Evolutionary conservation across 768 basidiomycete species (phyloP).

Genomic region (Ramaria sp.): DNA sequence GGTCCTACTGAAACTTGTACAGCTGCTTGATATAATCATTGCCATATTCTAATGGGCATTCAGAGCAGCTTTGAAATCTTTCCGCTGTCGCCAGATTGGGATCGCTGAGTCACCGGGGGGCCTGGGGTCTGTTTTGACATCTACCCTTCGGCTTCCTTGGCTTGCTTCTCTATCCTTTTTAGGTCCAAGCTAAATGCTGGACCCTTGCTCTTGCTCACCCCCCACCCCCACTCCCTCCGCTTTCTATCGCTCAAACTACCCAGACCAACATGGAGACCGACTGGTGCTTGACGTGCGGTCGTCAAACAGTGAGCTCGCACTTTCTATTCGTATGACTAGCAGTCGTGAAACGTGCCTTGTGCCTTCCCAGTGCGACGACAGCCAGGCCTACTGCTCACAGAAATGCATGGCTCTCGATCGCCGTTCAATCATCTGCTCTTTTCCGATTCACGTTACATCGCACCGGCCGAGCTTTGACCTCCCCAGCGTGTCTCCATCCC

Average conservation of each 20-base stretch:
- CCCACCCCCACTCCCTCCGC: neutral
- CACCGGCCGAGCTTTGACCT: neutral
- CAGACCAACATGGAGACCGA: constrained; percentile 35
- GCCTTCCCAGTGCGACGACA: constrained; percentile 19
- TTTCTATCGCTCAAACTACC: constrained; percentile 25
- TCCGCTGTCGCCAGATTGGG: too few relatives aligned
- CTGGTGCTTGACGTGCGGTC: constrained; percentile 62
- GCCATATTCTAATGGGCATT: too few relatives aligned
- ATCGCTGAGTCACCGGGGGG: neutral
- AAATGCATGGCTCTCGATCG: constrained; percentile 24
- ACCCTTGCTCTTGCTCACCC: neutral
- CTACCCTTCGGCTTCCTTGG: neutral
- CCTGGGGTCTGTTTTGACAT: neutral
- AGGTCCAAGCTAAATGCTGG: neutral
- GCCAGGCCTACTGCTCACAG: constrained; percentile 44
- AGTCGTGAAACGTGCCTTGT: neutral
- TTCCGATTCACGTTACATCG: constrained; percentile 2
- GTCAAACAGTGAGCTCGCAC: constrained; percentile 36
- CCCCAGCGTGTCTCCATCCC: neutral
- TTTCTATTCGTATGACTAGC: neutral
- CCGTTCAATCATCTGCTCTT: neutral
- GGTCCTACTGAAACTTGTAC: too few relatives aligned
- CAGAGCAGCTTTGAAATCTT: too few relatives aligned
- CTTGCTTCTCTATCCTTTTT: neutral
- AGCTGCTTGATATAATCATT: too few relatives aligned